Conservation (phyloP, 441 rosid species). For the Syzygium syzygioides region DNA sequence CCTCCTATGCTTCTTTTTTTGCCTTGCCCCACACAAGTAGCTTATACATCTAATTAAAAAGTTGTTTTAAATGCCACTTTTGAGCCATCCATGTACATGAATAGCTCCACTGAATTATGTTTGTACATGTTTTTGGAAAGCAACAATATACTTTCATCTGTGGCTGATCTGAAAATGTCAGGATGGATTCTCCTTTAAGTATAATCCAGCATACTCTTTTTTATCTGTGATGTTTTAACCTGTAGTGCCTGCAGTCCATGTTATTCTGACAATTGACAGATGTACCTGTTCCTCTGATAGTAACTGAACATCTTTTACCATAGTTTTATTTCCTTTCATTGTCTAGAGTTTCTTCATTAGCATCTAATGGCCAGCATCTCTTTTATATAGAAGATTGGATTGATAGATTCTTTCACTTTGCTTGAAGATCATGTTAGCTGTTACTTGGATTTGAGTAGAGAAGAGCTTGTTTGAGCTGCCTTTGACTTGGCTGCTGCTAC, state of each 20-base stretch:
- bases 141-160: neutral
- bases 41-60: neutral
- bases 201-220: neutral
- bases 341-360: neutral
- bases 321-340: neutral
- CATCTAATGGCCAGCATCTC: neutral
- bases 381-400: neutral
- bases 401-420: neutral
- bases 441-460: neutral
- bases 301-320: neutral
- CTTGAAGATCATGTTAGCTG: neutral
- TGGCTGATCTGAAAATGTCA: neutral
- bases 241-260: neutral
- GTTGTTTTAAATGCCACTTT: neutral
- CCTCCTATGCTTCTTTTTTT: neutral
- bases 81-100: neutral
- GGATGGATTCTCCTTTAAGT: neutral
- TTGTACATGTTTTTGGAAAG: neutral
- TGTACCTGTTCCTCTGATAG: neutral
- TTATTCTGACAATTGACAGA: neutral
- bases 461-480: neutral
- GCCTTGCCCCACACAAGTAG: neutral
- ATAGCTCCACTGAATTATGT: neutral
- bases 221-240: neutral
- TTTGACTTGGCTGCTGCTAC: neutral